Base-by-base conservation (phyloP, 164 flowering plant species). In the Nymphaea thermarum region DNA sequence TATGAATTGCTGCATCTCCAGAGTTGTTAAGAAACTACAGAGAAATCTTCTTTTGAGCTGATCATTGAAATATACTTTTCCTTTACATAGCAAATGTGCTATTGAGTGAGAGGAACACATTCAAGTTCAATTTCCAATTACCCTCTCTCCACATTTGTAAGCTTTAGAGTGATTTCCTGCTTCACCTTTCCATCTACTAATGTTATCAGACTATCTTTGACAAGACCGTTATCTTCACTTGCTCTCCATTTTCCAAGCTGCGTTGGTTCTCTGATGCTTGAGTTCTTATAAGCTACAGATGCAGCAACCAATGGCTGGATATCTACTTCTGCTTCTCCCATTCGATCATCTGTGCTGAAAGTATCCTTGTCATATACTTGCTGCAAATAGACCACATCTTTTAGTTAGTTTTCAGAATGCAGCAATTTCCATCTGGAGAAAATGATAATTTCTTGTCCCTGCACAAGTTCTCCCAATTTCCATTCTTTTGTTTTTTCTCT, bases 311-410 rank as follows among this genome's bases (percentile, higher is more conserved):
- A 73, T 4, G 97, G 97, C 65, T 83, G 86, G 61, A 93, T 93
- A 75, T 93, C 96, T 2, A 93, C 91, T 79, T 91, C 96, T 0
- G 90, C 96, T 61, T 93, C 91, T 42, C 98, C 97, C 98, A 93
- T 93, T 59, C 83, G 86, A 77, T 93, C 98, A 66, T 93, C 98
- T 0, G 85, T 64, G 67, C 80, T 67, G 76, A 91, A 91, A 61
- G 87, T 88, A 64, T 93, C 98, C 80, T 91, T 93, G 78, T 91
- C 98, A 60, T 86, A 93, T 18, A 93, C 98, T 68, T 79, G 78
- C 98, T 93, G 90, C 76, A 80, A 72, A 64, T 44, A 61, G 62
- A 57, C 16, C 64, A 51, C 14, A 51, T 4, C 5, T 5, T 51
- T 51, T 51, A 51, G 57, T 51, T 51, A 51, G 57, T 51, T 51